A percentile compares a stretch with the other conserved stretches of the same genome.
phyloP scores from a whole-genome alignment of 23 red algal species.

The Gracilaria gracilis region DNA sequence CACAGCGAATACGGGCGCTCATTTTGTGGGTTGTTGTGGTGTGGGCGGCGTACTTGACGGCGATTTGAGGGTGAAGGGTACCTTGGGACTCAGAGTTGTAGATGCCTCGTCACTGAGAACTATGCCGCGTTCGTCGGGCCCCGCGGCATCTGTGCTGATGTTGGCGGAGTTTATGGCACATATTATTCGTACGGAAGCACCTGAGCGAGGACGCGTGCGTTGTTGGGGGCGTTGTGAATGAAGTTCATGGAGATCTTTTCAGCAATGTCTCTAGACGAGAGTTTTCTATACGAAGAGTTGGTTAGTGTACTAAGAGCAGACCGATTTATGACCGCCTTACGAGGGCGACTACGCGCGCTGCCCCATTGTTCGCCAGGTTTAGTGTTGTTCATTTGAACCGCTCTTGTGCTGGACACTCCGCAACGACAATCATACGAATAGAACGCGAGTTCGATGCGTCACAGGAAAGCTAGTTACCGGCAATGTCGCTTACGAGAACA shows the following conservation, averaged over 20 bases:
- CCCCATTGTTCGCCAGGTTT: neutral
- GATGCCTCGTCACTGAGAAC: conserved; percentile 53
- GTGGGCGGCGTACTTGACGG: conserved; percentile 53
- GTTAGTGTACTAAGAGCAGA: no score
- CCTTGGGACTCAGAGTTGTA: conserved; percentile 57
- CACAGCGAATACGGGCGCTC: conserved; percentile 24
- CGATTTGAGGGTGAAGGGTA: conserved; percentile 50
- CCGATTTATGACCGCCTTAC: no score
- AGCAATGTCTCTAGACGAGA: neutral
- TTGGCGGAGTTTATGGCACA: conserved; percentile 57
- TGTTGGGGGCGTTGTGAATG: neutral
- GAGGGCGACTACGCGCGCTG: no score
- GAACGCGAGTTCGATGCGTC: no score
- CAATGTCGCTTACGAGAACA: neutral
- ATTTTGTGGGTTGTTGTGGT: conserved; percentile 59
- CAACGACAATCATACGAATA: no score
- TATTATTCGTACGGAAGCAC: neutral
- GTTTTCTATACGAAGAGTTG: neutral
- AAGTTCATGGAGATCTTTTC: neutral
- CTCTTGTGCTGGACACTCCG: no score
- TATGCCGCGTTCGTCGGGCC: conserved; percentile 71
- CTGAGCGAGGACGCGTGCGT: neutral
- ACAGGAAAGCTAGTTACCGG: no score
- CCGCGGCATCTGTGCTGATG: conserved; percentile 57
- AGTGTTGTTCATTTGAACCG: neutral